Percentiles rank a stretch among this genome's conserved stretches.
phyloP scores from a whole-genome alignment of 1,139 yeast species.

The Scheffersomyces cryptocercus region DNA sequence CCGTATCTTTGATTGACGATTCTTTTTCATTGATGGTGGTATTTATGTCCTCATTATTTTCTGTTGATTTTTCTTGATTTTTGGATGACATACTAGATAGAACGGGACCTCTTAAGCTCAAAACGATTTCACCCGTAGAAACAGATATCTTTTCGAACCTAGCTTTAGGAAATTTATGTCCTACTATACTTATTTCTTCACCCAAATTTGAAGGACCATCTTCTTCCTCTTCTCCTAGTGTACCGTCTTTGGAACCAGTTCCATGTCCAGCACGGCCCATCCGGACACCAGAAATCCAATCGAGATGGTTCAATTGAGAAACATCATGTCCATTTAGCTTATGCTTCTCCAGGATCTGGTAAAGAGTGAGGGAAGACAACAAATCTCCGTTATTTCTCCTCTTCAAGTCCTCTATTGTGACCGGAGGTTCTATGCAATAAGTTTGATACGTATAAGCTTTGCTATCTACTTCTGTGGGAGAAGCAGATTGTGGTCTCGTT shows the following conservation, averaged over 20 bases:
- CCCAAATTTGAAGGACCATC: slow-evolving; percentile 73
- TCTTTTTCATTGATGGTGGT: neutral
- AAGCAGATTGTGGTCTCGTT: neutral
- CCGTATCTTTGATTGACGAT: neutral
- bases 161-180: slow-evolving; percentile 86
- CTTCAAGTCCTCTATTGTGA: slow-evolving; percentile 34
- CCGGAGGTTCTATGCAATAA: slow-evolving; percentile 42
- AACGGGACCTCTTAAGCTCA: slow-evolving; percentile 83
- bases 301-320: slow-evolving; percentile 63
- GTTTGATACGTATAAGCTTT: slow-evolving; percentile 29
- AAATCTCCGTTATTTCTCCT: slow-evolving; percentile 36
- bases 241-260: slow-evolving; percentile 14
- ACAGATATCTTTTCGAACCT: slow-evolving; percentile 86
- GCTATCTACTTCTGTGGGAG: slow-evolving; percentile 1
- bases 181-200: slow-evolving; percentile 87
- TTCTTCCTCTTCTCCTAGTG: slow-evolving; percentile 27
- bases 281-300: slow-evolving; percentile 93
- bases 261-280: slow-evolving; percentile 58
- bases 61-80: neutral
- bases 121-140: slow-evolving; percentile 74
- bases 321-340: slow-evolving; percentile 22
- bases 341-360: slow-evolving; percentile 34
- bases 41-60: neutral
- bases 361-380: slow-evolving; percentile 36
- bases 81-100: slow-evolving; percentile 15